Base-by-base conservation (phyloP, 2,329 filamentous ascomycete genomes). In the Cadophora sp. region DNA sequence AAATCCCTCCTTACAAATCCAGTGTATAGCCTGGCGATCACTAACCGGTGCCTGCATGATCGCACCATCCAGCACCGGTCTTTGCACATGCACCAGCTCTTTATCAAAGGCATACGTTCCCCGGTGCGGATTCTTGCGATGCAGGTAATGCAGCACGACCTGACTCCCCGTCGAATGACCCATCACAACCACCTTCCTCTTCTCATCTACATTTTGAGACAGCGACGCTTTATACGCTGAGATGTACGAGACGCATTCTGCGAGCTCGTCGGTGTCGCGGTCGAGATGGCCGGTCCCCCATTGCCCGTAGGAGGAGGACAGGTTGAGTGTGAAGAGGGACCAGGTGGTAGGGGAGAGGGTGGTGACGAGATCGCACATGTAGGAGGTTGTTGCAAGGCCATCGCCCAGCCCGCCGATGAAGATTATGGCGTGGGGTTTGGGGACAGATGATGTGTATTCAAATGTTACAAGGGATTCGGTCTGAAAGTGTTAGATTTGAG, bases 391-490 rank as follows among this genome's bases (percentile, higher is more conserved):
- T 55, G 83, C 80, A 29, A 84, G 79, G 31, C 83, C 84, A 73
- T 87, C 85, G 61, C 81, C 81, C 6, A 87, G 81, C 50, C 85
- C 85, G 64, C 83, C 84, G 67, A 87, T 77, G 79, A 83, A 87
- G 70, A 87, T 76, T 65, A 87, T 75, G 24, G 81, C 85, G 78
- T 86, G 80, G 14, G 77, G 79, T 71, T 80, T 77, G 22, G 70
- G 73, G 34, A 68, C 56, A 29, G 67, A 68, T 26, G 77, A 75
- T 7, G 78, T 78, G 66, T 80, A 81, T 68, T 81, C 80, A 68
- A 81, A 81, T 6, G 73, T 72, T 16, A 79, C 77, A 24, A 81
- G 76, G 4, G 75, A 78, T 68, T 81, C 80, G 19, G 79, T 80
- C 79, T 81, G 34, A 1, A 1, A 69, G 37, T 7, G 8, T 72